Evolutionary conservation across 140 eudicot genomes (phyloP).

Genomic region (Flaveria floridana): DNA sequence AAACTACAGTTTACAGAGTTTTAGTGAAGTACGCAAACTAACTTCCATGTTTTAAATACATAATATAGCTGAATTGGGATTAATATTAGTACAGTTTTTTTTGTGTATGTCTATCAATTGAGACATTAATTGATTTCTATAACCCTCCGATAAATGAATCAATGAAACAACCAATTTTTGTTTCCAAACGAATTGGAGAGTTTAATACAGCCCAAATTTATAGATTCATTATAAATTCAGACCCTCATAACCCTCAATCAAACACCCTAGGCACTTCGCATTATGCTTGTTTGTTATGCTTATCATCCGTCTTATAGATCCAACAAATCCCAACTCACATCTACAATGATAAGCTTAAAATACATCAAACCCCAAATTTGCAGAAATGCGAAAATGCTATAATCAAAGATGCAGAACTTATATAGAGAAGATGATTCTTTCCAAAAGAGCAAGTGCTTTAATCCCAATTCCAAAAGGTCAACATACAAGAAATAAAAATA

Average conservation of each 20-base stretch:
- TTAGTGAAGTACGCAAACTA: too few relatives aligned
- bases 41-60: too few relatives aligned
- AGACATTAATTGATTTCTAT: too few relatives aligned
- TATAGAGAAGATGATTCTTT: not conserved
- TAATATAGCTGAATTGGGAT: too few relatives aligned
- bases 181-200: too few relatives aligned
- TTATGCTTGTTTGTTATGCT: not conserved
- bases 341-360: not conserved
- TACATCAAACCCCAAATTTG: not conserved
- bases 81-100: too few relatives aligned
- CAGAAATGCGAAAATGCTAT: not conserved
- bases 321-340: not conserved
- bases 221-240: not conserved
- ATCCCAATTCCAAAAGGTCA: conserved; percentile 24
- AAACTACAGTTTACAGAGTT: too few relatives aligned
- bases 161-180: too few relatives aligned
- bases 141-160: too few relatives aligned
- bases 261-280: not conserved
- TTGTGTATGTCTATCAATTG: too few relatives aligned
- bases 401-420: not conserved
- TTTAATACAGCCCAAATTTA: not conserved
- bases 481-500: not conserved
- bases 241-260: not conserved
- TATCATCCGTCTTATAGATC: not conserved
- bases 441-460: conserved; percentile 16